phyloP scores from a whole-genome alignment of 495 filamentous ascomycete species.

The Penicillium subrubescens region DNA sequence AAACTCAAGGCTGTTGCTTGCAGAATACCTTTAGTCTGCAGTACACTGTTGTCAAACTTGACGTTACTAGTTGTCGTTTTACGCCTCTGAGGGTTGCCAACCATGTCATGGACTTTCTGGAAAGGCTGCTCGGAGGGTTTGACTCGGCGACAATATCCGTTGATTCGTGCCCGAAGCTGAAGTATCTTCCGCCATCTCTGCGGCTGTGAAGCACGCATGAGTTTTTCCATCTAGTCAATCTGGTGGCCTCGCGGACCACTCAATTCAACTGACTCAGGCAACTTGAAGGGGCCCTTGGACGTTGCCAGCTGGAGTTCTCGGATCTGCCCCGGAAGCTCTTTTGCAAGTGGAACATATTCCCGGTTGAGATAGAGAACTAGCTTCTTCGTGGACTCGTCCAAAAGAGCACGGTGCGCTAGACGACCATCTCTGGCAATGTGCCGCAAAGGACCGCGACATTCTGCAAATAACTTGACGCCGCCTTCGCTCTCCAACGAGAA shows the following conservation, averaged over 20 bases:
- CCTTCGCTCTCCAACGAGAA: slow-evolving; percentile 45
- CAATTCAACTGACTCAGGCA: not conserved
- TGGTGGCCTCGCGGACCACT: not conserved
- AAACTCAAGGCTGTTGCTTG: slow-evolving; percentile 54
- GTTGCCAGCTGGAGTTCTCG: not conserved
- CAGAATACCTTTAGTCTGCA: slow-evolving; percentile 51
- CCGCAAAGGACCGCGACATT: slow-evolving; percentile 63
- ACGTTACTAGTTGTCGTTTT: slow-evolving; percentile 40
- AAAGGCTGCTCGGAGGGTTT: slow-evolving; percentile 62
- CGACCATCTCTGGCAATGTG: slow-evolving; percentile 67
- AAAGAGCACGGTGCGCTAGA: slow-evolving; percentile 60
- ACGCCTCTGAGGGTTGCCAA: slow-evolving; percentile 49
- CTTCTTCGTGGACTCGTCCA: slow-evolving; percentile 71
- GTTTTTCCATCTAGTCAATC: not conserved
- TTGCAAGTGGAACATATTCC: slow-evolving; percentile 51
- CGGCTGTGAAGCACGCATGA: not conserved
- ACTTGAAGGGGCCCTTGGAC: not conserved
- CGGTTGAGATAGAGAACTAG: slow-evolving; percentile 58
- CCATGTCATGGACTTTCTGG: slow-evolving; percentile 54
- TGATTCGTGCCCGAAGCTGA: slow-evolving; percentile 43
- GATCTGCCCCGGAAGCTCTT: slow-evolving; percentile 27
- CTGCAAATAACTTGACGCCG: slow-evolving; percentile 61
- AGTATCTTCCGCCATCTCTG: slow-evolving; percentile 43
- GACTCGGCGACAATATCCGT: slow-evolving; percentile 46
- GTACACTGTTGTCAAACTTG: slow-evolving; percentile 38